phyloP scores from a whole-genome alignment of 169 alveolate species.

The Fabrea salina region DNA sequence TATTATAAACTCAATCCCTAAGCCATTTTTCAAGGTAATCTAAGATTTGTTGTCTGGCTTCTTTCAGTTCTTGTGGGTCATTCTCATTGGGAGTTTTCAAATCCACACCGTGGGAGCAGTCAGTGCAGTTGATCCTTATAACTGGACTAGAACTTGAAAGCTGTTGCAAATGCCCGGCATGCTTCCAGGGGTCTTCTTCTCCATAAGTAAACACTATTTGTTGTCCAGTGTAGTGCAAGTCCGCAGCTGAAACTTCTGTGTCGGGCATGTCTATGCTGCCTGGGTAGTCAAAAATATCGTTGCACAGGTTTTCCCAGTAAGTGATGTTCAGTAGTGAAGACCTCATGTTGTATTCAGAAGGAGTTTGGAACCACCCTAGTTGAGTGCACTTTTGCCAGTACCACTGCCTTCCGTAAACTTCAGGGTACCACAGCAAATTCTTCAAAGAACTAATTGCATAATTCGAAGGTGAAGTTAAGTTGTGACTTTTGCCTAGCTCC shows the following conservation, averaged over 20 bases:
- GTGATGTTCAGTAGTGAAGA: conserved; percentile 29
- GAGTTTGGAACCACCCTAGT: conserved; percentile 57
- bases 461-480: conserved; percentile 17
- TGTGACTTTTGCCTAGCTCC: neutral
- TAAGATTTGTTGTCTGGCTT: conserved; percentile 33
- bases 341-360: conserved; percentile 49
- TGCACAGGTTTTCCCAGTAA: conserved; percentile 58
- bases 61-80: conserved; percentile 43
- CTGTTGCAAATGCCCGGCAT: conserved; percentile 45
- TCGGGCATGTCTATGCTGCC: conserved; percentile 36
- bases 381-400: conserved; percentile 59
- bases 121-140: conserved; percentile 50
- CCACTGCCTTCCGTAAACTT: conserved; percentile 51
- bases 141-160: neutral
- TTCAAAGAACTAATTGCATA: conserved; percentile 44
- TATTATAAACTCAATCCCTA: too few species aligned
- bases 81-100: conserved; percentile 49
- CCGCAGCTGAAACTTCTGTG: conserved; percentile 39
- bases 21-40: conserved; percentile 1
- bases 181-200: conserved; percentile 76
- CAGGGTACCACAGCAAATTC: conserved; percentile 31
- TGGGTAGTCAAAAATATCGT: conserved; percentile 37
- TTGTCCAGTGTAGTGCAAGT: conserved; percentile 35
- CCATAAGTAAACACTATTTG: conserved; percentile 62
- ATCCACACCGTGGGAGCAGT: conserved; percentile 75